These are phyloP conservation scores for Penicillium simplicissimum DNA, from an alignment of 495 filamentous ascomycete genomes.

Conservation along the genomic window DNA sequence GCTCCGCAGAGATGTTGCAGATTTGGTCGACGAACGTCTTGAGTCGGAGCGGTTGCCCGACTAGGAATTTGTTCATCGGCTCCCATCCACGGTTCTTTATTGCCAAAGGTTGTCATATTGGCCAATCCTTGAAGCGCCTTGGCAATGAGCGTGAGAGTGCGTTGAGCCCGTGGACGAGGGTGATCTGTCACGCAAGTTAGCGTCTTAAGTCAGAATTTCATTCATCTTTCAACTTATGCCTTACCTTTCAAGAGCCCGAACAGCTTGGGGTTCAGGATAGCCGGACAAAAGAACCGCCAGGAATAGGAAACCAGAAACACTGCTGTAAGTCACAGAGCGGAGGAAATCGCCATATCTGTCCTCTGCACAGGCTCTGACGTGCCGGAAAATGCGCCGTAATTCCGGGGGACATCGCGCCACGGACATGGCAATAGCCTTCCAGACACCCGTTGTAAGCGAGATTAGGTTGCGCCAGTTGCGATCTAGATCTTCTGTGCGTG, in stretches of 20 bases:
- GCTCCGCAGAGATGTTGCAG: constrained; percentile 76
- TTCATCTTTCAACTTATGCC: background rate
- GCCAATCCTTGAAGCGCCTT: constrained; percentile 95
- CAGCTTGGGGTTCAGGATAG: constrained; percentile 92
- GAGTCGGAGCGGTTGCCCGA: constrained; percentile 59
- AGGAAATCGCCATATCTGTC: constrained; percentile 97
- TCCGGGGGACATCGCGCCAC: constrained; percentile 77
- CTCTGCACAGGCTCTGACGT: constrained; percentile 90
- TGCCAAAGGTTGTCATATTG: constrained; percentile 90
- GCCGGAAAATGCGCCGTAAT: constrained; percentile 83
- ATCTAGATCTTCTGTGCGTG: constrained; percentile 69
- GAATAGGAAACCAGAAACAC: constrained; percentile 95
- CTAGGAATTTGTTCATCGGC: constrained; percentile 79
- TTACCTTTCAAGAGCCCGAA: constrained; percentile 86
- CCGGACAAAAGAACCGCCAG: constrained; percentile 94
- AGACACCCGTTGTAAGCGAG: constrained; percentile 74
- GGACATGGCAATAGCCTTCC: constrained; percentile 77
- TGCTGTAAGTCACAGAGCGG: constrained; percentile 90
- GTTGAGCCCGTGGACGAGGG: constrained; percentile 80
- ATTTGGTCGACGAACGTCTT: constrained; percentile 85
- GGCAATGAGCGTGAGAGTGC: constrained; percentile 89
- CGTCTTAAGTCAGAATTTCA: constrained; percentile 2
- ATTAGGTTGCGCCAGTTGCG: constrained; percentile 84
- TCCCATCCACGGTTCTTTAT: constrained; percentile 99
- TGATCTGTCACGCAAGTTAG: constrained; percentile 59